Evolutionary conservation across 495 filamentous ascomycete genomes (phyloP), one percentile per base, ranked within the genome.

Genomic region (Venustampulla echinocandica): DNA sequence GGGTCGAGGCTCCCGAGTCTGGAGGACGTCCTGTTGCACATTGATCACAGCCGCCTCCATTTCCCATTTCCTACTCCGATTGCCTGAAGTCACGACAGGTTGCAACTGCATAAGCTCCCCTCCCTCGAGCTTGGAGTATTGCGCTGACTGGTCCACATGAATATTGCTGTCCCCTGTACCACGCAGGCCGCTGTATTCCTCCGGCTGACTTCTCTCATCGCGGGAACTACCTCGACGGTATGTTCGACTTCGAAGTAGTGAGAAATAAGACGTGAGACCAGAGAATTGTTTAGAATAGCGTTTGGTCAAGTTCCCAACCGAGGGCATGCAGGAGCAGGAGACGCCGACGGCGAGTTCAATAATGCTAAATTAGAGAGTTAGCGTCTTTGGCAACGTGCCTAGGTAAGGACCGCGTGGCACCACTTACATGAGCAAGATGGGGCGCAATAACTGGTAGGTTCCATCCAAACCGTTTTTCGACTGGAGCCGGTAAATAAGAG

Each of bases 331-430:
- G 6, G 34, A 37, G 34, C 34, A 37, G 34, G 34, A 37, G 15
- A 37, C 15, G 15, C 34, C 34, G 34, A 37, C 34, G 9, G 34
- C 9, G 15, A 37, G 34, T 37, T 37, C 34, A 37, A 37, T 37
- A 37, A 37, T 37, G 17, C 34, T 37, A 37, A 37, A 30, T 30
- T 17, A 18, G 10, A 37, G 34, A 10, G 15, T 37, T 17, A 37
- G 34, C 6, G 34, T 6, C 34, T 15, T 30, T 30, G 6, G 27
- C 6, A 13, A 30, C 7, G 15, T 17, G 15, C 6, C 34, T 37
- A 37, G 5, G n/a, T 30, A 7, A 30, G 15, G 34, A 37, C 9
- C 5, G 7, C 34, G 17, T 37, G 34, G 17, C 15, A 37, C 9
- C 15, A 37, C 34, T 11, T 37, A 37, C 34, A 10, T 11, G 15